Evolutionary conservation across 768 basidiomycete species (phyloP).

Genomic region (Auriscalpium microsporum): DNA sequence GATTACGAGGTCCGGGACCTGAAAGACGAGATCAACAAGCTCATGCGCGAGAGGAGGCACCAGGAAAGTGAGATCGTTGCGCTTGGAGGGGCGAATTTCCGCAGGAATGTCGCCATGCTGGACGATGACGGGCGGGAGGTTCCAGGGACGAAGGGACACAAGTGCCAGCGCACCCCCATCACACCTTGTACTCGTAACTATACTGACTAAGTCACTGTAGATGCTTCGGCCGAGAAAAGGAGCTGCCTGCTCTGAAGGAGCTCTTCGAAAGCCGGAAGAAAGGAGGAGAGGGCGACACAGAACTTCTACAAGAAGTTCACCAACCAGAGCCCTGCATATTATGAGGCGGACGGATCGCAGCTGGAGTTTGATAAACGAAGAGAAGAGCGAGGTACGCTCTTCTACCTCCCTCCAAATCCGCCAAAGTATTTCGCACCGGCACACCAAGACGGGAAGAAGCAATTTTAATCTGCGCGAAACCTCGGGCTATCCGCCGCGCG

Average conservation of each 20-base stretch:
- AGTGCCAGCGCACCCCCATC: slow-evolving; percentile 41
- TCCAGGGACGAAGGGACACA: slow-evolving; percentile 96
- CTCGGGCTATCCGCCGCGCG: no score
- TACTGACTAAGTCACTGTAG: slow-evolving; percentile 30
- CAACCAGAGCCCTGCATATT: slow-evolving; percentile 85
- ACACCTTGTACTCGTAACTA: not conserved
- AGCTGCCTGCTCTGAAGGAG: no score
- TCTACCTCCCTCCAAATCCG: not conserved
- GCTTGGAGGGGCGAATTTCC: slow-evolving; percentile 89
- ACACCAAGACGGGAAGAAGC: no score
- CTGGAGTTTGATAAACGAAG: slow-evolving; percentile 61
- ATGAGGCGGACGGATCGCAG: slow-evolving; percentile 66
- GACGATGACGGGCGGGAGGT: slow-evolving; percentile 96
- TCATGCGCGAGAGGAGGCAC: slow-evolving; percentile 90
- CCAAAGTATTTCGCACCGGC: no score
- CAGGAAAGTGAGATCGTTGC: slow-evolving; percentile 99
- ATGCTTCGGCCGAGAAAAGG: slow-evolving; percentile 97
- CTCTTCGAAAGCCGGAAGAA: no score
- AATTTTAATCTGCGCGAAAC: no score
- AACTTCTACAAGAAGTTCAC: no score
- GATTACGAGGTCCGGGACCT: slow-evolving; percentile 95
- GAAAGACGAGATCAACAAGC: slow-evolving; percentile 96
- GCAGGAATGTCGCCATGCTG: slow-evolving; percentile 86
- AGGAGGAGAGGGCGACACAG: no score
- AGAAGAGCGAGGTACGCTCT: slow-evolving; percentile 57